These are phyloP conservation scores for Trichoderma gracile DNA, from an alignment of 2,329 filamentous ascomycete species.

Conservation along the genomic window DNA sequence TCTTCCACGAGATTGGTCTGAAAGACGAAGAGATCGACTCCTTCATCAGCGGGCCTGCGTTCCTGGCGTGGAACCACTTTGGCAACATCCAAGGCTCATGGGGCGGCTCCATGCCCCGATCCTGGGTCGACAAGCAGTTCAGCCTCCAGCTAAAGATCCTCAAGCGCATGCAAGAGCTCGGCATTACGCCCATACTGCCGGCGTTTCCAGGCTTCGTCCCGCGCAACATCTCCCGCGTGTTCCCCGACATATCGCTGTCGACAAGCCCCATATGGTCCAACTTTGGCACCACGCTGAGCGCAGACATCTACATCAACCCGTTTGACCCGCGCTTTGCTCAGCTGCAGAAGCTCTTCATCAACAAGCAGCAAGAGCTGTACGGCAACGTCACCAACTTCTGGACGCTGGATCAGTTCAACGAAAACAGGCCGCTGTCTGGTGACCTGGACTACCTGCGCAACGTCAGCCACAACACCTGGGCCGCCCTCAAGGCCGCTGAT, in stretches of 20 bases:
- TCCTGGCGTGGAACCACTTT: slow-evolving; percentile 55
- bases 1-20: slow-evolving; percentile 49
- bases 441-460: slow-evolving; percentile 47
- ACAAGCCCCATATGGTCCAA: slow-evolving; percentile 47
- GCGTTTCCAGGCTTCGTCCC: slow-evolving; percentile 54
- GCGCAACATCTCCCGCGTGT: slow-evolving; percentile 40
- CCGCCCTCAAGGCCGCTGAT: slow-evolving; percentile 50
- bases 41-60: slow-evolving; percentile 52
- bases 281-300: slow-evolving; percentile 46
- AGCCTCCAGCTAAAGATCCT: slow-evolving; percentile 51
- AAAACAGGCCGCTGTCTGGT: slow-evolving; percentile 50
- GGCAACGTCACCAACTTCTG: slow-evolving; percentile 51
- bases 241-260: slow-evolving; percentile 47
- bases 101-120: slow-evolving; percentile 45
- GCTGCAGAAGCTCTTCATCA: slow-evolving; percentile 48
- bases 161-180: slow-evolving; percentile 51
- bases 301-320: slow-evolving; percentile 50
- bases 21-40: slow-evolving; percentile 45
- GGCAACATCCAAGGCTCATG: slow-evolving; percentile 55
- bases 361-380: slow-evolving; percentile 47
- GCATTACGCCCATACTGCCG: slow-evolving; percentile 53
- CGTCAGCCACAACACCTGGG: slow-evolving; percentile 45
- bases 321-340: slow-evolving; percentile 45
- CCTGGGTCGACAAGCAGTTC: slow-evolving; percentile 51
- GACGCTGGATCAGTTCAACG: slow-evolving; percentile 55